Evolutionary conservation across 768 basidiomycete genomes (phyloP).

Genomic region (Cystoderma amianthinum): DNA sequence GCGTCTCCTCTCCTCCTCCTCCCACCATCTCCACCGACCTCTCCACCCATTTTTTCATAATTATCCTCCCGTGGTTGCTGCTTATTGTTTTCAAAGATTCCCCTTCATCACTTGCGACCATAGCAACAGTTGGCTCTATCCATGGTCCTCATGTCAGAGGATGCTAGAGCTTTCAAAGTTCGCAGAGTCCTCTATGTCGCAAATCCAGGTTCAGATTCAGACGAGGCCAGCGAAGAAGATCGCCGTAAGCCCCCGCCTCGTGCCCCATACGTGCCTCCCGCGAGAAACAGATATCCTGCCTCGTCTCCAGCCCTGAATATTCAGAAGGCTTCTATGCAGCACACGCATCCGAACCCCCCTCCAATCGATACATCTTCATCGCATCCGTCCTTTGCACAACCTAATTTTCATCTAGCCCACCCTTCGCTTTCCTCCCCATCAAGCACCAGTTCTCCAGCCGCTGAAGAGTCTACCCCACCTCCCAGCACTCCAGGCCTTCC

Average conservation of each 20-base stretch:
- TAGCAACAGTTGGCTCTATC: neutral
- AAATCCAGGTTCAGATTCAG: constrained; percentile 48
- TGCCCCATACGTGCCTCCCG: neutral
- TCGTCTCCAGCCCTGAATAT: neutral
- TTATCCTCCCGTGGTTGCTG: constrained; percentile 9
- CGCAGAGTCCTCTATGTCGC: constrained; percentile 46
- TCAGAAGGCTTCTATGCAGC: neutral
- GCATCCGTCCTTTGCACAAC: constrained; percentile 19
- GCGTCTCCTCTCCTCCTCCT: neutral
- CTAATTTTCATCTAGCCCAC: constrained; percentile 29
- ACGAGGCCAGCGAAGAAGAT: constrained; percentile 21
- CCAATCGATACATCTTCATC: constrained; percentile 14
- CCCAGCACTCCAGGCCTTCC: constrained; percentile 50
- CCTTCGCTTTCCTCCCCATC: constrained; percentile 67
- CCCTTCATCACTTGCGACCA: constrained; percentile 1
- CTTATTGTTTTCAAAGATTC: constrained; percentile 3
- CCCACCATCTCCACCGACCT: neutral
- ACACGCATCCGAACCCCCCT: constrained; percentile 14
- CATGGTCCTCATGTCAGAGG: constrained; percentile 50
- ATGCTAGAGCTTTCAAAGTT: constrained; percentile 33
- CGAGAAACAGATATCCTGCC: neutral
- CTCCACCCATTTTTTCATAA: constrained; percentile 8
- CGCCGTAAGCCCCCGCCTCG: neutral
- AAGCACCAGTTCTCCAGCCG: constrained; percentile 54
- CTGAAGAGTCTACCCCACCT: constrained; percentile 63